These are phyloP conservation scores for Chaetomium cochliodes DNA, from an alignment of 495 filamentous ascomycete species.

Conservation along the genomic window DNA sequence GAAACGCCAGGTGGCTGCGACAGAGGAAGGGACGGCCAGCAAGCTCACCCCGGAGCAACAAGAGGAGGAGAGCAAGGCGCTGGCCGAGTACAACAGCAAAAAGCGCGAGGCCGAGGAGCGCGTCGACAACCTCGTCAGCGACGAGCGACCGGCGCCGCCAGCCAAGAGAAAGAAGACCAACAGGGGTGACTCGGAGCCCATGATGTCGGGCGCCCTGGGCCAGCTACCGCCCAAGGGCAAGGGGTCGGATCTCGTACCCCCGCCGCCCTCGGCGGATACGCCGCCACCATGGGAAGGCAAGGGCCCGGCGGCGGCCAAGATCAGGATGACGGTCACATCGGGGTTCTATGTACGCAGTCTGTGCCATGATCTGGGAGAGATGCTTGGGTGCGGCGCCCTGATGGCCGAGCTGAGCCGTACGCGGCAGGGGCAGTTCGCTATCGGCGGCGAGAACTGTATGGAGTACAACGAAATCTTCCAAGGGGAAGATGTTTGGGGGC, in stretches of 20 bases:
- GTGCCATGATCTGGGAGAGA: slow-evolving; percentile 85
- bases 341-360: slow-evolving; percentile 97
- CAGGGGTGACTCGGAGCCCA: slow-evolving; percentile 31
- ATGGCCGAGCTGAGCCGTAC: slow-evolving; percentile 84
- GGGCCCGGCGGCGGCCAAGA: slow-evolving; percentile 68
- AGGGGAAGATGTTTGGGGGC: slow-evolving; percentile 80
- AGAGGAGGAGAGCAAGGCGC: slow-evolving; percentile 47
- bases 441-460: slow-evolving; percentile 66
- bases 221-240: slow-evolving; percentile 33
- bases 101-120: slow-evolving; percentile 50
- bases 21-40: slow-evolving; percentile 29
- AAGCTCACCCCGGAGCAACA: slow-evolving; percentile 47
- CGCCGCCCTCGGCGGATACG: slow-evolving; percentile 34
- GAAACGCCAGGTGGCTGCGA: slow-evolving; percentile 40
- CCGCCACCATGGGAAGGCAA: slow-evolving; percentile 47
- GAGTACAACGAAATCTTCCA: slow-evolving; percentile 77
- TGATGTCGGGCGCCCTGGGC: slow-evolving; percentile 56
- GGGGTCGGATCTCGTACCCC: slow-evolving; percentile 39
- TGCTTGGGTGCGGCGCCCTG: slow-evolving; percentile 73
- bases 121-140: slow-evolving; percentile 42
- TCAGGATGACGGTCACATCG: slow-evolving; percentile 89
- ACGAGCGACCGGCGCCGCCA: slow-evolving; percentile 21
- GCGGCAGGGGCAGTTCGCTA: slow-evolving; percentile 73
- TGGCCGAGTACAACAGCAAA: slow-evolving; percentile 45
- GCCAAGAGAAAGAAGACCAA: slow-evolving; percentile 40